Percentiles rank a stretch among this genome's conserved stretches.
phyloP scores from a whole-genome alignment of 768 basidiomycete species.

The Lentinula detonsa region DNA sequence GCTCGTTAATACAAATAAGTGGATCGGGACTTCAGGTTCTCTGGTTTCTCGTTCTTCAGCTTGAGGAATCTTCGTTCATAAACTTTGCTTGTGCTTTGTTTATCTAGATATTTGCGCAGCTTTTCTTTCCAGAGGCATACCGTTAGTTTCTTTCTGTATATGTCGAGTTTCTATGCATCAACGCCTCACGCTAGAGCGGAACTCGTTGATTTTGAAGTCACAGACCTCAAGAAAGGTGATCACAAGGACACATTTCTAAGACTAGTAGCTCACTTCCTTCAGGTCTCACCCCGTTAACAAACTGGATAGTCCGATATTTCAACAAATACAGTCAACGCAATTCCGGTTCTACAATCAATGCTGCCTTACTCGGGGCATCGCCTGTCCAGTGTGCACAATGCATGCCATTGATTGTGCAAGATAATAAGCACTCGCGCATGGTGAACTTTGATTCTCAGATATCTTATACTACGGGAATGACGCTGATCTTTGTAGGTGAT shows the following conservation, averaged over 20 bases:
- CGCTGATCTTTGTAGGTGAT: conserved; percentile 32
- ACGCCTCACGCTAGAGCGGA: conserved; percentile 32
- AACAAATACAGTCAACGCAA: conserved; percentile 18
- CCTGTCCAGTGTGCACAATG: conserved; percentile 53
- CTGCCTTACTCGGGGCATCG: conserved; percentile 43
- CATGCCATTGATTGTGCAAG: conserved; percentile 82
- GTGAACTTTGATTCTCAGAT: conserved; percentile 11
- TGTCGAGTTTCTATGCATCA: neutral
- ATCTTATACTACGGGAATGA: neutral
- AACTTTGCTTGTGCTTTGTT: neutral
- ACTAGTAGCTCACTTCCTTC: conserved; percentile 1
- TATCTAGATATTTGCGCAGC: conserved; percentile 68
- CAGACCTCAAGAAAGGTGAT: conserved; percentile 11
- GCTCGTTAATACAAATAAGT: conserved; percentile 56
- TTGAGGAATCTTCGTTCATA: neutral
- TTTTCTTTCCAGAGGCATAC: conserved; percentile 72
- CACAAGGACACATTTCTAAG: neutral
- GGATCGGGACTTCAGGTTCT: conserved; percentile 78
- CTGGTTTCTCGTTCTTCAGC: neutral
- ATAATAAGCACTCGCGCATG: conserved; percentile 80
- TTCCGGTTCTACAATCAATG: conserved; percentile 35
- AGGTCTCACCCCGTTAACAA: conserved; percentile 45
- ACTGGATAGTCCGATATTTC: conserved; percentile 81
- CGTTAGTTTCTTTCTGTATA: conserved; percentile 42
- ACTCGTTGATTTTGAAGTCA: conserved; percentile 62